Evolutionary conservation across 148 eudicot genomes (phyloP), one percentile per base, ranked within the genome.

Genomic region (Vaccinium macrocarpon): DNA sequence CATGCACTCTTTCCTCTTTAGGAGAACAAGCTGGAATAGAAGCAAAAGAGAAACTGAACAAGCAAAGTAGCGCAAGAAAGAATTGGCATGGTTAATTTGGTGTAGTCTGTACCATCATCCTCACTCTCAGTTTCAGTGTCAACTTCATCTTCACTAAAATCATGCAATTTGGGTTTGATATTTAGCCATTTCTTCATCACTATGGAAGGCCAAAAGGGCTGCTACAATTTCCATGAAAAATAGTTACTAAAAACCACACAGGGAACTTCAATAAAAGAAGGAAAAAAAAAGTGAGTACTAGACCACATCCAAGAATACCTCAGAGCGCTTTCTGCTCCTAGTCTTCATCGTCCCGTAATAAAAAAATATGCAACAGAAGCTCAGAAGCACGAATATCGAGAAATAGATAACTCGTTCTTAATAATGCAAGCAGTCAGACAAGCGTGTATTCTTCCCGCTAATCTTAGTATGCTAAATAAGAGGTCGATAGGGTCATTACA

Each of bases 181-280:
- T 96, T 96, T 12, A 96, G 93, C 99, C 99, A 96, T 89, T 96
- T 96, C 89, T 94, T 96, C 99, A 93, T 93, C 79, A 96, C 92
- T 81, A 94, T 52, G 23, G 99, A 94, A 0, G 98, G 94, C 99
- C 98, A 94, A 86, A 92, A 96, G 35, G 91, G 85, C 96, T 93
- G 88, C 79, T 51, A 51, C 75, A 56, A 15, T 79, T 23, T 16
- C 21, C 53, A 83, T 16, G 10, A 35, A 83, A 15, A 16, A 74
- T 29, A 59, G n/a, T 73, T 46, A 66, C 32, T 38, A 75, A 55
- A 77, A 51, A 3, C 11, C n/a, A 57, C 25, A 4, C 8, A 35
- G 38, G 0, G 73, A 64, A 68, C 18, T 35, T 4, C 14, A 35
- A 35, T 35, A 35, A 35, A 35, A 42, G 35, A 27, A 59, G 7